Base-by-base conservation (phyloP, 2,329 filamentous ascomycete genomes). In the Fusarium aywerte region DNA sequence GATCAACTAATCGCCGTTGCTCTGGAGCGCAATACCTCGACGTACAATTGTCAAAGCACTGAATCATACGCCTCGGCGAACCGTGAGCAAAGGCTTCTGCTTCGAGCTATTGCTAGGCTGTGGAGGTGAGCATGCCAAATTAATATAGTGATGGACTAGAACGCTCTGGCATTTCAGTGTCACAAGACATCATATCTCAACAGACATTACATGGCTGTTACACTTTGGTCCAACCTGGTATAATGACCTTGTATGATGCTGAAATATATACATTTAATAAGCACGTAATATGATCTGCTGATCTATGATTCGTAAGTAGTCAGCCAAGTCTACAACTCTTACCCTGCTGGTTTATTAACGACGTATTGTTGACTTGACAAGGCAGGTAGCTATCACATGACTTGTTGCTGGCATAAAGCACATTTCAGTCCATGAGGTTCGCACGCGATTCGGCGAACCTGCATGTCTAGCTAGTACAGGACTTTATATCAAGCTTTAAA, bases 361-460 rank as follows among this genome's bases (percentile, higher is more conserved):
- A 36, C 21, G n/a, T 20, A 25, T 31, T 18, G n/a, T 20, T 48
- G 45, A n/a, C 12, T 23, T 47, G 29, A 25, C 31, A 18, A 18
- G 23, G 21, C 23, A 23, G 7, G 31, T 27, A 35, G 25, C 23
- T n/a, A n/a, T 21, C 23, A 45, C 23, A 35, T 33, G 21, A 20
- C 31, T 29, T 23, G 40, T 51, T 29, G 21, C 35, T 32, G 40
- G 25, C 25, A 43, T 18, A 16, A 45, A 18, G 16, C 23, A 33
- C 39, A 45, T 23, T 27, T 32, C 27, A 53, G 32, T 23, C n/a
- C 32, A 40, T 15, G 23, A 33, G 29, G 23, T 43, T n/a, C 32
- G 38, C 35, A 49, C 31, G 51, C 29, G 10, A 39, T 49, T 61
- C 53, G 66, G 66, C 58, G 33, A 62, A 43, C 33, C 21, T 32